Percentiles rank a stretch among this genome's conserved stretches.
Evolutionary conservation across 306 rosid genomes (phyloP).

Genomic region (Prunus padus): DNA sequence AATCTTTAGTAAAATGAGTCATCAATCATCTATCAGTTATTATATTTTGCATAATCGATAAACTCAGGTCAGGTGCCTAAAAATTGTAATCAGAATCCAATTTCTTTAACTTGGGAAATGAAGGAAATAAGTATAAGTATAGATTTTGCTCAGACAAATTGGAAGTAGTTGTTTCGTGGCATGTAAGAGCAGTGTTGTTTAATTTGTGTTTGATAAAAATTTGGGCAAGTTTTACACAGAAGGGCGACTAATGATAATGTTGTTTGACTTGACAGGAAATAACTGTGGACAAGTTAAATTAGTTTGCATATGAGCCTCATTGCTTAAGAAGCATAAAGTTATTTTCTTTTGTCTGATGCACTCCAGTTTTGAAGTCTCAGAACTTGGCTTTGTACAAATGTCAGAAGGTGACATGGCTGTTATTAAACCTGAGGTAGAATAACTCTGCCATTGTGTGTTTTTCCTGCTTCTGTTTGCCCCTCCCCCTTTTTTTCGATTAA

Average conservation of each 20-base stretch:
- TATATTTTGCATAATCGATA: neutral
- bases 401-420: constrained; percentile 20
- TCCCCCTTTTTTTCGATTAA: neutral
- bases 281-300: neutral
- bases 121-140: neutral
- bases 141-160: neutral
- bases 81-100: neutral
- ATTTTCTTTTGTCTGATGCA: constrained; percentile 1
- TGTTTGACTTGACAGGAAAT: constrained; percentile 13
- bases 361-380: neutral
- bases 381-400: constrained; percentile 7
- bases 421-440: constrained; percentile 20
- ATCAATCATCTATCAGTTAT: neutral
- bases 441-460: neutral
- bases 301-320: neutral
- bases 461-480: neutral
- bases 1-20: neutral
- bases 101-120: neutral
- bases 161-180: neutral
- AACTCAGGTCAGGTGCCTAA: neutral
- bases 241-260: neutral
- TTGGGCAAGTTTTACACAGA: neutral
- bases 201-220: neutral
- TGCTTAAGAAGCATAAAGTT: neutral
- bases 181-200: neutral